A percentile compares a stretch with the other conserved stretches of the same genome.
These are phyloP conservation scores for Silene noctiflora DNA, from an alignment of 179 eudicot species.

Conservation along the genomic window DNA sequence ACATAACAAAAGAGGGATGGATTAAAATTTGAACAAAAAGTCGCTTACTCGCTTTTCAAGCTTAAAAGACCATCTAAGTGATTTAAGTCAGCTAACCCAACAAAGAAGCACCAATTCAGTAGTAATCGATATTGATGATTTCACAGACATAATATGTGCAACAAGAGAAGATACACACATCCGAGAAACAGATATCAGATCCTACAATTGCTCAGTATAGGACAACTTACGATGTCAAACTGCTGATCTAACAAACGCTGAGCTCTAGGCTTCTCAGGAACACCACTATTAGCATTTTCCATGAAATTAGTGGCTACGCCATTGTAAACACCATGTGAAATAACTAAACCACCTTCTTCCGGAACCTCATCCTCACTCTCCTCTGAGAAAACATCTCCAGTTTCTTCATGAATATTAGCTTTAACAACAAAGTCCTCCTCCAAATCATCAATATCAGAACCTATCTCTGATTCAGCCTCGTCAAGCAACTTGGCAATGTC, in stretches of 20 bases:
- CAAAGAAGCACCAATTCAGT: not conserved
- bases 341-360: conserved; percentile 13
- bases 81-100: not conserved
- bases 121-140: not conserved
- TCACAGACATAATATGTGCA: not conserved
- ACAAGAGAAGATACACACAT: conserved; percentile 4
- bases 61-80: not conserved
- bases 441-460: conserved; percentile 78
- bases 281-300: conserved; percentile 9
- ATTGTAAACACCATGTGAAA: conserved; percentile 16
- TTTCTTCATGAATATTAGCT: conserved; percentile 63
- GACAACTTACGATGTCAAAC: conserved; percentile 71
- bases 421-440: conserved; percentile 85
- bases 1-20: not conserved
- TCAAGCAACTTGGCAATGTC: conserved; percentile 74
- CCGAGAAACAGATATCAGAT: not conserved
- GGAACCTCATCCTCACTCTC: conserved; percentile 24
- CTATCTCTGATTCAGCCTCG: conserved; percentile 63
- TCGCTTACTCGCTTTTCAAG: too few relatives aligned
- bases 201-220: not conserved
- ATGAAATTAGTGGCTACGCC: conserved; percentile 19
- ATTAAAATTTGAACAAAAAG: not conserved
- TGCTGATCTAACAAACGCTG: conserved; percentile 74
- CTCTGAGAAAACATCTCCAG: conserved; percentile 33
- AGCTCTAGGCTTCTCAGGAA: conserved; percentile 47